phyloP scores from a whole-genome alignment of 1,139 yeast species.

The Nakaseomyces glabratus region DNA sequence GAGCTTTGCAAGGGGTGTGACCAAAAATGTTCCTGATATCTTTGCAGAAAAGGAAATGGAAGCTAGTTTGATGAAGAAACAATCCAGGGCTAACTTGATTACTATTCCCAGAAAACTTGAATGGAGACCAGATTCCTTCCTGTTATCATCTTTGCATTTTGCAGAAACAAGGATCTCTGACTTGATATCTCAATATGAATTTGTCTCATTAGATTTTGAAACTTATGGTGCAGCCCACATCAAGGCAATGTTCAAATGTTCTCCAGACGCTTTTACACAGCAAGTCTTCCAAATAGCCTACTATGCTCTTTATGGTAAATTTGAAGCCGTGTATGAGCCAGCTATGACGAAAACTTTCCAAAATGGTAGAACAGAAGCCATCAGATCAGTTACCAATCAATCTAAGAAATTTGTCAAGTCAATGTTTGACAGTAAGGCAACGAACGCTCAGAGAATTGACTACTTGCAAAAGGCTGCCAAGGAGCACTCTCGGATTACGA shows the following conservation, averaged over 20 bases:
- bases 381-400: slow-evolving; percentile 72
- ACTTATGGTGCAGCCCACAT: slow-evolving; percentile 69
- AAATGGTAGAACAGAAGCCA: slow-evolving; percentile 91
- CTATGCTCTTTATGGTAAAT: slow-evolving; percentile 84
- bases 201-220: slow-evolving; percentile 69
- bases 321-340: slow-evolving; percentile 91
- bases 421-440: slow-evolving; percentile 61
- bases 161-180: slow-evolving; percentile 88
- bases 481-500: slow-evolving; percentile 61
- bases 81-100: slow-evolving; percentile 33
- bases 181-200: slow-evolving; percentile 82
- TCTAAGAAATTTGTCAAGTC: slow-evolving; percentile 77
- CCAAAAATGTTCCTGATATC: slow-evolving; percentile 60
- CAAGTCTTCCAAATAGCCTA: slow-evolving; percentile 93
- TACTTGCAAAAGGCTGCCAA: slow-evolving; percentile 59
- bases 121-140: slow-evolving; percentile 74
- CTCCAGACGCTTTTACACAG: slow-evolving; percentile 92
- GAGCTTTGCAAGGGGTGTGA: slow-evolving; percentile 76
- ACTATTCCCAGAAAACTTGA: slow-evolving; percentile 80
- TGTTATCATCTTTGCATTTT: slow-evolving; percentile 72
- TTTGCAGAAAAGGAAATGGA: slow-evolving; percentile 17
- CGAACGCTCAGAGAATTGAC: slow-evolving; percentile 52
- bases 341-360: slow-evolving; percentile 85
- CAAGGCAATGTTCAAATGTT: slow-evolving; percentile 67
- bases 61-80: slow-evolving; percentile 1